Evolutionary conservation across 1,139 yeast genomes (phyloP).

Genomic region (Saccharomyces hybrid): DNA sequence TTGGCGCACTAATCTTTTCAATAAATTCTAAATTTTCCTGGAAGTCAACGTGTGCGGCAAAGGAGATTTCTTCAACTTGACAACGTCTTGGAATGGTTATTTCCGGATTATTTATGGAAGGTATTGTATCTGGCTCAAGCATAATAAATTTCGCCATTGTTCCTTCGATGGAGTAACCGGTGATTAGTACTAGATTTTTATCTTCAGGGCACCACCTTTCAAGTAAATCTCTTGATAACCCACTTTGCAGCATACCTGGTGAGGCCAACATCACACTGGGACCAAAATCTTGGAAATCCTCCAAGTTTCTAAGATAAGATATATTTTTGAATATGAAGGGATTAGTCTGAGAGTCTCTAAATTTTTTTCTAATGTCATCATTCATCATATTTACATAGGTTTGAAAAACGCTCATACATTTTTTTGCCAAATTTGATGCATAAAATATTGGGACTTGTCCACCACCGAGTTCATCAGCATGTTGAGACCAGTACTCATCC

Average conservation of each 20-base stretch:
- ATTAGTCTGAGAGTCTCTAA: slow-evolving; percentile 67
- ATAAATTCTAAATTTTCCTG: slow-evolving; percentile 89
- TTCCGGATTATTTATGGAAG: slow-evolving; percentile 73
- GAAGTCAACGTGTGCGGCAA: slow-evolving; percentile 98
- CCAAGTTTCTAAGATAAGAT: slow-evolving; percentile 70
- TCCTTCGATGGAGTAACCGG: slow-evolving; percentile 98
- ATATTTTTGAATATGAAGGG: slow-evolving; percentile 89
- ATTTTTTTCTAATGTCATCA: slow-evolving; percentile 72
- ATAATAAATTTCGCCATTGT: slow-evolving; percentile 90
- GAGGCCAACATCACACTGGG: slow-evolving; percentile 96
- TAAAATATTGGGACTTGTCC: slow-evolving; percentile 68
- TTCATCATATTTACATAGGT: slow-evolving; percentile 97
- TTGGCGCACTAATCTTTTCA: slow-evolving; percentile 76
- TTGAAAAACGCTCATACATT: slow-evolving; percentile 96
- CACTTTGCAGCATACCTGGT: slow-evolving; percentile 97
- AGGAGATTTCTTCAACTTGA: slow-evolving; percentile 88
- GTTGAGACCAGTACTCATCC: slow-evolving; percentile 89
- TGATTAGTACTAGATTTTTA: slow-evolving; percentile 74
- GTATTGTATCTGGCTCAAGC: slow-evolving; percentile 83
- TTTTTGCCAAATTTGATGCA: slow-evolving; percentile 89
- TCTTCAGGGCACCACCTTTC: slow-evolving; percentile 98
- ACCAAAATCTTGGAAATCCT: slow-evolving; percentile 83
- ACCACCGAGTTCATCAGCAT: slow-evolving; percentile 68
- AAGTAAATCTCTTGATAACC: slow-evolving; percentile 80
- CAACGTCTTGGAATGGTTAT: slow-evolving; percentile 79